Evolutionary conservation across 2,329 filamentous ascomycete species (phyloP), one percentile per base, ranked within the genome.

Genomic region (Dryadomyces quercivorus): DNA sequence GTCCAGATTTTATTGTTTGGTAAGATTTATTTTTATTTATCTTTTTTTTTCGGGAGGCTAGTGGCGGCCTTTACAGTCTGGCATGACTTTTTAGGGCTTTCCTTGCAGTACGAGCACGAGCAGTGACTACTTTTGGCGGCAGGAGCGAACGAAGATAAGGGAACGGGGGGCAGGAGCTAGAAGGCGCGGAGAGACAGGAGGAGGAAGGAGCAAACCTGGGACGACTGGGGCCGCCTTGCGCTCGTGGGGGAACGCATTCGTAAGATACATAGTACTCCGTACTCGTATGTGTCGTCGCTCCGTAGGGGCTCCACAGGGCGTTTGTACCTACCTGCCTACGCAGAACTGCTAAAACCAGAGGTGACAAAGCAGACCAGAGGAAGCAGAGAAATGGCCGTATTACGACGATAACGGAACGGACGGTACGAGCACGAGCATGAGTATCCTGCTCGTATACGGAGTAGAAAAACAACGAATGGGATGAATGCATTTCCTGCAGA

Each of bases 1-100:
- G 52, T 50, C 55, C 47, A 56, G 53, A 58, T 58, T 59, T 59
- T 56, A 56, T 53, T 52, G 53, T 45, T 46, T 54, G 54, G 52
- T 48, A 43, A 51, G 51, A 56, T 51, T 52, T 52, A 36, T 52
- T 52, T 42, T 53, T 51, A 56, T 55, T 52, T 43, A 52, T 57
- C 12, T 42, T 53, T 54, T 56, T 56, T 52, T 56, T 54, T 56
- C 48, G 40, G 42, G 22, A 44, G 43, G 44, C 49, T 48, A 51
- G 49, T 48, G 49, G 48, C 43, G 42, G 43, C 49, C 51, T 47
- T 48, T 18, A 15, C 21, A 8, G 42, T 34, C 40, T 47, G 47
- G 42, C 20, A 47, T 21, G 42, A 40, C 31, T 44, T 42, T 45
- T 55, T 55, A 51, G 49, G 53, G 53, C 43, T 55, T 51, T 51